A percentile compares a stretch with the other conserved stretches of the same genome.
phyloP scores from a whole-genome alignment of 306 rosid species.

The Comarum palustre region DNA sequence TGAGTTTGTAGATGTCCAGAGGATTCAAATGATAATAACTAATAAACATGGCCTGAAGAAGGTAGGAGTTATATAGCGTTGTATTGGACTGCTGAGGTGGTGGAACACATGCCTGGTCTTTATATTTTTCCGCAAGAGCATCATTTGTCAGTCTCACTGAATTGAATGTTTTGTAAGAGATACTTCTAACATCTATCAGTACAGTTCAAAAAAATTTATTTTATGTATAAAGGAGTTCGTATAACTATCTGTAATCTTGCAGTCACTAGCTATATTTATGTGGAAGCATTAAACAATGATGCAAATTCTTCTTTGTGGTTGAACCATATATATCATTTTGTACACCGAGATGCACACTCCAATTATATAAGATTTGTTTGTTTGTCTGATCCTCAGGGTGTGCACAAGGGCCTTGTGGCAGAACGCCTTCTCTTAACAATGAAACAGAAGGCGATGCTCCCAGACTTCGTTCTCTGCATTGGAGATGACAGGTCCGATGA shows the following conservation, averaged over 20 bases:
- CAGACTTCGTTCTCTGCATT: constrained; percentile 79
- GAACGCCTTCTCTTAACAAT: constrained; percentile 58
- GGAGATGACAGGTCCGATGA: constrained; percentile 92
- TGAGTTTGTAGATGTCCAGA: neutral
- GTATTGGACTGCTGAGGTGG: neutral
- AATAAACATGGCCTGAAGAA: neutral
- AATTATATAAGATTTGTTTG: neutral
- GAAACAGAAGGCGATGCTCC: constrained; percentile 52
- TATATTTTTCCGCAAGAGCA: neutral
- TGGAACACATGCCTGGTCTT: neutral
- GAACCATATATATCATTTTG: neutral
- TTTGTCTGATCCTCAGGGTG: constrained; percentile 52
- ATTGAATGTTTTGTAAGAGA: neutral
- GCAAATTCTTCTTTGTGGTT: neutral
- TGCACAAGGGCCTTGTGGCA: constrained; percentile 76
- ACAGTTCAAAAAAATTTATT: neutral
- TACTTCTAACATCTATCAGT: neutral
- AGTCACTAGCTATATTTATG: neutral
- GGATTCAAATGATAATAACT: constrained; percentile 1
- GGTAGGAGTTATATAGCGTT: neutral
- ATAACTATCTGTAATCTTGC: neutral
- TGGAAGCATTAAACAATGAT: neutral
- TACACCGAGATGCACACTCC: neutral
- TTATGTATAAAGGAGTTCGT: neutral
- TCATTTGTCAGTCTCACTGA: neutral